Evolutionary conservation across 1,139 yeast genomes (phyloP).

Genomic region (Lodderomyces theae): DNA sequence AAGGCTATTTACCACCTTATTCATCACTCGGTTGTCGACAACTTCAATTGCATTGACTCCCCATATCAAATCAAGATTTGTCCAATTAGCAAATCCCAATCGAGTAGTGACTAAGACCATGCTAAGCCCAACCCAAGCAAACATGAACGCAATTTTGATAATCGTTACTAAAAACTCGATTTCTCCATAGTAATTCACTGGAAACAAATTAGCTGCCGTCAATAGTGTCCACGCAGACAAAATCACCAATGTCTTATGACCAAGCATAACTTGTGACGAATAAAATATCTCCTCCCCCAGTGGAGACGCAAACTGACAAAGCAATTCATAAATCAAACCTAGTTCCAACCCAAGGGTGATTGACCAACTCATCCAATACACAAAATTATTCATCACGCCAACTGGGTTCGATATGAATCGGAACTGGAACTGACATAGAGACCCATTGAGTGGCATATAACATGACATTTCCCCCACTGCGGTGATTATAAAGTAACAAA

Average conservation of each 20-base stretch:
- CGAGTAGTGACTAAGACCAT: conserved; percentile 5
- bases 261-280: background rate
- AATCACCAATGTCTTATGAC: conserved; percentile 11
- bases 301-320: background rate
- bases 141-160: conserved; percentile 20
- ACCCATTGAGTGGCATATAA: conserved; percentile 21
- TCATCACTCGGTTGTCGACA: conserved; percentile 26
- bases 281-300: too few relatives aligned
- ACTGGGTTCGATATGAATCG: conserved; percentile 19
- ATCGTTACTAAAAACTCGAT: conserved; percentile 21
- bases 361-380: conserved; percentile 29
- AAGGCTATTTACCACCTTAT: conserved; percentile 11
- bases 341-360: conserved; percentile 26
- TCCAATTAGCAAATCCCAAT: conserved; percentile 14
- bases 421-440: conserved; percentile 22
- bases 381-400: conserved; percentile 21
- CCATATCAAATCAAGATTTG: conserved; percentile 8
- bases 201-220: conserved; percentile 20
- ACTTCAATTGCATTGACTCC: conserved; percentile 11
- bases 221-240: conserved; percentile 17
- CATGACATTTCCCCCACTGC: conserved; percentile 23
- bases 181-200: conserved; percentile 24
- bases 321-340: conserved; percentile 18
- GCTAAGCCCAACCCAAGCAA: conserved; percentile 17
- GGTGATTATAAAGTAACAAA: conserved; percentile 19